Evolutionary conservation across 192 early-diverging fungal genomes (phyloP), one percentile per base, ranked within the genome.

Genomic region (Coemansia sp.): DNA sequence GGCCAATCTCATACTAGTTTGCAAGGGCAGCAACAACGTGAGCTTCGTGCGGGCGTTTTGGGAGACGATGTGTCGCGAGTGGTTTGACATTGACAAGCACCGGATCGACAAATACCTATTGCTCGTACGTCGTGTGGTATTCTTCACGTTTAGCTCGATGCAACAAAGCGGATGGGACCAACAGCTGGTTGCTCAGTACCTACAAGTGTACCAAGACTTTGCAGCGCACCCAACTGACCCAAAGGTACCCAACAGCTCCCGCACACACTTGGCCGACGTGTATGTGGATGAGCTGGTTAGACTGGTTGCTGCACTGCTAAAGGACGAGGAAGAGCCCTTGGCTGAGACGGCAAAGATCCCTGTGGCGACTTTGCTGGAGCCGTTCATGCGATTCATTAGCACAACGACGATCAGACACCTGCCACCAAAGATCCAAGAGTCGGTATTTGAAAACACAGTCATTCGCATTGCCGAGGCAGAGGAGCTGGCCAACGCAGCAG

Each of bases 41-140:
- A 17, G 16, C 36, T 84, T 79, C 63, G 68, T 76, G 39, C 77
- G 70, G 48, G 71, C 77, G 21, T 84, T 84, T 56, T 84, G 81
- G 81, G 81, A 84, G 44, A 84, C 81, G 27, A 50, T 84, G 40
- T 70, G 66, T n/a, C 74, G 77, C 36, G 81, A 84, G 39, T 84
- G 81, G 81, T 76, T 76, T 34, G 77, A 74, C 29, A 44, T 84
- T 2, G 81, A 84, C 64, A 79, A 79, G 66, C 77, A 79, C 64
- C 69, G 81, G 24, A 33, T 84, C 3, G 77, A 84, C 74, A 84
- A 84, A 46, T 84, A 76, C 40, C 64, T 79, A 24, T 50, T 84
- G 73, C 71, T 84, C 31, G 64, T 69, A 42, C 70, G 81, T 3
- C 77, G 81, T 19, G 57, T 79, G 53, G 73, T 84, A 35, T 84